Percentiles rank a stretch among this genome's conserved stretches.
Conservation (phyloP, 257 asterid genomes). For the Avicennia marina region DNA sequence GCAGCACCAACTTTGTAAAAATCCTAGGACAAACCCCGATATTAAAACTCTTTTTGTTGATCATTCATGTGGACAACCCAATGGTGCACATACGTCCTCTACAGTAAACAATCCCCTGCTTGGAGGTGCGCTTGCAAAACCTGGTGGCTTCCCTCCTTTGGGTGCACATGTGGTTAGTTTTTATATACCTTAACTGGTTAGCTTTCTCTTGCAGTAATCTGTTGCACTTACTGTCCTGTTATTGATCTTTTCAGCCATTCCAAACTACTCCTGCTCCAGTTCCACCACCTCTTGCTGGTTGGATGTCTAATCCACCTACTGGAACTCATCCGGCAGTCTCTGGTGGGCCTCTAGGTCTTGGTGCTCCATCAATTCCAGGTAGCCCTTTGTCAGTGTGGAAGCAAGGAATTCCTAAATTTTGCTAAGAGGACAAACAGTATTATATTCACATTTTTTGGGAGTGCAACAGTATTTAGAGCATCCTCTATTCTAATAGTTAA, state of each 20-base stretch:
- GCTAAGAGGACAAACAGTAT: no score
- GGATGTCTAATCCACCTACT: conserved; percentile 87
- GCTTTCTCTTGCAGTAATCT: background rate
- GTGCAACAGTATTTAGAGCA: no score
- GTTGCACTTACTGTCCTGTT: conserved; percentile 15
- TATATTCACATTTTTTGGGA: no score
- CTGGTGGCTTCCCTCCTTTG: conserved; percentile 83
- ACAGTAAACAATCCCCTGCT: conserved; percentile 20
- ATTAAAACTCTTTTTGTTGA: conserved; percentile 37
- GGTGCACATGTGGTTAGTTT: conserved; percentile 83
- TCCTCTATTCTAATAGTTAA: no score
- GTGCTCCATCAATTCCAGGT: conserved; percentile 71
- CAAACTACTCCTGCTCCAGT: conserved; percentile 56
- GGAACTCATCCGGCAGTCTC: conserved; percentile 70
- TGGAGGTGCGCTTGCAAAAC: no score
- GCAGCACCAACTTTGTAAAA: conserved; percentile 47
- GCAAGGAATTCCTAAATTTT: no score
- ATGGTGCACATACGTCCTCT: conserved; percentile 32
- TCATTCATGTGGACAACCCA: conserved; percentile 29
- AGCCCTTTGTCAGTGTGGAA: no score
- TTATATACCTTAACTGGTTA: conserved; percentile 2
- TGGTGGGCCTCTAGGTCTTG: conserved; percentile 73
- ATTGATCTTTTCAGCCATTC: conserved; percentile 64
- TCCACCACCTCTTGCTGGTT: conserved; percentile 85
- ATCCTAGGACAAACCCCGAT: conserved; percentile 37